These are phyloP conservation scores for Chalaropsis ovoidea DNA, from an alignment of 2,329 filamentous ascomycete genomes.

Conservation along the genomic window DNA sequence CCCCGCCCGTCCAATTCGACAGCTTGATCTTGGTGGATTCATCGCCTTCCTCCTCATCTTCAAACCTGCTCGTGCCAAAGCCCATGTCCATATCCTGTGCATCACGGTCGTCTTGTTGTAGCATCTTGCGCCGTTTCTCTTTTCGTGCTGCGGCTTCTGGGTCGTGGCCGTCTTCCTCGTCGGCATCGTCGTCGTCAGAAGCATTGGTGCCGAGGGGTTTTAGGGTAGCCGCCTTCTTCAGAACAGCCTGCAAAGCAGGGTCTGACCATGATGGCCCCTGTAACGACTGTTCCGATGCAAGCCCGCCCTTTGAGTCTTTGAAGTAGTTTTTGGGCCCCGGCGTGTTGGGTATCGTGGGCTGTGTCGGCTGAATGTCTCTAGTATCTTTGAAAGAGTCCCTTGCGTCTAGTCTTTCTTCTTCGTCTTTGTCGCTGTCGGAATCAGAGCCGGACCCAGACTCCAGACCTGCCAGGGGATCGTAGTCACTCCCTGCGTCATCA, in stretches of 20 bases:
- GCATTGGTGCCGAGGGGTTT: slow-evolving; percentile 38
- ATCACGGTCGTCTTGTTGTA: slow-evolving; percentile 65
- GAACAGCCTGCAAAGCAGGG: slow-evolving; percentile 67
- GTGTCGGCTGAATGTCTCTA: slow-evolving; percentile 24
- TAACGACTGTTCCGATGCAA: slow-evolving; percentile 44
- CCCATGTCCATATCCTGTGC: slow-evolving; percentile 88
- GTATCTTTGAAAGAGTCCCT: not conserved
- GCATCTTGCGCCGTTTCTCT: slow-evolving; percentile 61
- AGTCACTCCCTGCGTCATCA: slow-evolving; percentile 55
- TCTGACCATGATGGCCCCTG: slow-evolving; percentile 54
- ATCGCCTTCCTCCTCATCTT: slow-evolving; percentile 78
- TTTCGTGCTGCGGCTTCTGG: slow-evolving; percentile 47
- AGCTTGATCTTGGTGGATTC: slow-evolving; percentile 53
- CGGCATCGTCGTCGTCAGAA: slow-evolving; percentile 32
- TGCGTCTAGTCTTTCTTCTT: slow-evolving; percentile 26
- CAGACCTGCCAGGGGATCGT: slow-evolving; percentile 55
- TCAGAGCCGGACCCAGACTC: slow-evolving; percentile 33
- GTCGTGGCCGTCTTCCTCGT: slow-evolving; percentile 27
- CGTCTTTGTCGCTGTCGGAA: slow-evolving; percentile 38
- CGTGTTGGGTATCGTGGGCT: slow-evolving; percentile 37
- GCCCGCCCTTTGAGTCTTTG: slow-evolving; percentile 45
- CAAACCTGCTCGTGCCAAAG: slow-evolving; percentile 78
- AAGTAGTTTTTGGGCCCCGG: slow-evolving; percentile 50
- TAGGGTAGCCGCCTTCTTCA: slow-evolving; percentile 71
- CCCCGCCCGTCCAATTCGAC: slow-evolving; percentile 47